phyloP scores from a whole-genome alignment of 139 green algal species.

The Coelastrella sp. region DNA sequence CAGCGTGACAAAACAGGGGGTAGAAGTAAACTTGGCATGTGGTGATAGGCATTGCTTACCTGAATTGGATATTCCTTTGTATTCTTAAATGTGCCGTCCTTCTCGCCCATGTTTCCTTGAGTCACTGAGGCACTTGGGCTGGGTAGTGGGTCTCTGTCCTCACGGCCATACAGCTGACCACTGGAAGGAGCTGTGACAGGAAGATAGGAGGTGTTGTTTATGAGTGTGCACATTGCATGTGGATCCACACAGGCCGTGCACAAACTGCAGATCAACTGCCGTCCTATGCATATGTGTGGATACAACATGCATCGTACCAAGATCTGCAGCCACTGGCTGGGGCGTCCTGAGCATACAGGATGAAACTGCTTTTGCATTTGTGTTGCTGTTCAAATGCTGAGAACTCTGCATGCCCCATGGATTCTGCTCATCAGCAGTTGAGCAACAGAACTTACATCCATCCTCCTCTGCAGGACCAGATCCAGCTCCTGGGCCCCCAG shows the following conservation, averaged over 20 bases:
- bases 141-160: slow-evolving; percentile 9
- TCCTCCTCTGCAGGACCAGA: background rate
- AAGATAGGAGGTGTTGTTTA: no score
- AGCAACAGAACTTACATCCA: background rate
- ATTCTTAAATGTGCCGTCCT: background rate
- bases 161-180: slow-evolving; percentile 31
- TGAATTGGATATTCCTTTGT: slow-evolving; percentile 26
- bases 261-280: no score
- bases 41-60: background rate
- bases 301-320: no score
- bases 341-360: background rate
- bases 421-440: no score
- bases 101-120: background rate
- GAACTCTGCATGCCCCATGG: no score
- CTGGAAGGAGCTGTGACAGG: background rate
- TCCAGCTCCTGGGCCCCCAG: background rate
- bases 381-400: no score
- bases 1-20: no score
- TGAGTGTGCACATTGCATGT: background rate
- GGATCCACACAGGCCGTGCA: no score
- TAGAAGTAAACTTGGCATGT: no score
- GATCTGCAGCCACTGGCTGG: no score
- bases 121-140: slow-evolving; percentile 8
- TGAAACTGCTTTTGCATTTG: background rate
- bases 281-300: no score